Evolutionary conservation across 1,139 yeast species (phyloP).

Genomic region (Nakaseomyces bracarensis): DNA sequence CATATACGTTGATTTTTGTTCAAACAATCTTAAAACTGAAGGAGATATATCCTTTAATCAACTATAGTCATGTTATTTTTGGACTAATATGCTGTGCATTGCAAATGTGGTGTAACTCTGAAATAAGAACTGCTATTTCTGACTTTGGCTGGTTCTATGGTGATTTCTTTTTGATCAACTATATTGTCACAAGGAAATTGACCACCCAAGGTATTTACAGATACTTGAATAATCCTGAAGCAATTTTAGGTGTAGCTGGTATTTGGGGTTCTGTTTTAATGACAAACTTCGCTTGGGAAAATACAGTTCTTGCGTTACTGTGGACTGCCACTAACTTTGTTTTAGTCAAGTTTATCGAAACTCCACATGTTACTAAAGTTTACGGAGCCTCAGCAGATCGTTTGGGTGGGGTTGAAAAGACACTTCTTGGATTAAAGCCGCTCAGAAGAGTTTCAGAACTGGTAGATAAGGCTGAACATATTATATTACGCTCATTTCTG

Average conservation of each 20-base stretch:
- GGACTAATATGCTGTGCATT: slow-evolving; percentile 52
- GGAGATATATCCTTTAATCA: slow-evolving; percentile 14
- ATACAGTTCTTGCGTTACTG: slow-evolving; percentile 47
- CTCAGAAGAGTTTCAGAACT: slow-evolving; percentile 31
- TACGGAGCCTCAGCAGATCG: slow-evolving; percentile 56
- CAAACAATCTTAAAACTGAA: slow-evolving; percentile 28
- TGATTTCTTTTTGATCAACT: slow-evolving; percentile 65
- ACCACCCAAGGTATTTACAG: slow-evolving; percentile 81
- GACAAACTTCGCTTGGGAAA: slow-evolving; percentile 47
- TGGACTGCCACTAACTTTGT: slow-evolving; percentile 66
- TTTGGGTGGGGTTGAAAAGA: slow-evolving; percentile 54
- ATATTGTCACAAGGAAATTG: slow-evolving; percentile 37
- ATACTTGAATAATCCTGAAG: slow-evolving; percentile 78
- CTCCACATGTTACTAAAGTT: slow-evolving; percentile 69
- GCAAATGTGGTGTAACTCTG: slow-evolving; percentile 65
- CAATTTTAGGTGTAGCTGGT: slow-evolving; percentile 73
- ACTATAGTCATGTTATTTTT: slow-evolving; percentile 43
- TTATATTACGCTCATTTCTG: slow-evolving; percentile 19
- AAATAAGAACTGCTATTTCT: slow-evolving; percentile 68
- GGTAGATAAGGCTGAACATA: slow-evolving; percentile 27
- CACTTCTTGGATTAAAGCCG: slow-evolving; percentile 35
- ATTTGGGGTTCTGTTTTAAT: slow-evolving; percentile 71
- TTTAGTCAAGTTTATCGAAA: slow-evolving; percentile 67
- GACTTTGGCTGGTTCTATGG: slow-evolving; percentile 90
- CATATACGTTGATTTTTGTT: slow-evolving; percentile 35